These are phyloP conservation scores for Podospora pseudoanserina DNA, from an alignment of 495 filamentous ascomycete species.

Conservation along the genomic window DNA sequence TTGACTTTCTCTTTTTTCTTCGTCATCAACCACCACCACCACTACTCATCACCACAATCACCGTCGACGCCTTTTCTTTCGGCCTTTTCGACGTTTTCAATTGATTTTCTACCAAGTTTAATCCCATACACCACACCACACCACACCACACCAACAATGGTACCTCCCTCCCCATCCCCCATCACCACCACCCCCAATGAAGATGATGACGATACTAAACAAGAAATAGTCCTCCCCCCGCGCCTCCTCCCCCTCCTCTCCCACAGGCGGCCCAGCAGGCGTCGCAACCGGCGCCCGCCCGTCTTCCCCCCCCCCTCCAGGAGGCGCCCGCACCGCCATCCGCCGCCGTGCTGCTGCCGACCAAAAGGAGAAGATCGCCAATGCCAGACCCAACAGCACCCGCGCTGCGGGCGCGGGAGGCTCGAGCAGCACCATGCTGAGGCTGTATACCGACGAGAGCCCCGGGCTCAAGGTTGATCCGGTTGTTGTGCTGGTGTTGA, in stretches of 20 bases:
- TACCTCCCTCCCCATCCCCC: slow-evolving; percentile 14
- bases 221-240: slow-evolving; percentile 66
- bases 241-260: slow-evolving; percentile 63
- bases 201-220: too few relatives aligned
- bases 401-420: slow-evolving; percentile 91
- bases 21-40: slow-evolving; percentile 15
- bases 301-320: slow-evolving; percentile 84
- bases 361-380: slow-evolving; percentile 89
- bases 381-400: slow-evolving; percentile 84
- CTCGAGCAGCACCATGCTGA: slow-evolving; percentile 96
- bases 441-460: slow-evolving; percentile 98
- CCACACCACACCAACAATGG: slow-evolving; percentile 26
- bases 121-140: slow-evolving; percentile 13
- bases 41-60: slow-evolving; percentile 16
- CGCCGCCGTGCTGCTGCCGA: slow-evolving; percentile 91
- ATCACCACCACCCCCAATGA: background rate
- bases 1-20: slow-evolving; percentile 24
- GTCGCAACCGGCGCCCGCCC: slow-evolving; percentile 65
- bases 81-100: background rate
- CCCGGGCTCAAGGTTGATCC: slow-evolving; percentile 96
- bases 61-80: slow-evolving; percentile 9
- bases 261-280: slow-evolving; percentile 53
- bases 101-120: slow-evolving; percentile 1
- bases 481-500: slow-evolving; percentile 91
- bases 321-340: slow-evolving; percentile 91